Conservation (phyloP, 345 rosid species). For the Trapa incisa region DNA sequence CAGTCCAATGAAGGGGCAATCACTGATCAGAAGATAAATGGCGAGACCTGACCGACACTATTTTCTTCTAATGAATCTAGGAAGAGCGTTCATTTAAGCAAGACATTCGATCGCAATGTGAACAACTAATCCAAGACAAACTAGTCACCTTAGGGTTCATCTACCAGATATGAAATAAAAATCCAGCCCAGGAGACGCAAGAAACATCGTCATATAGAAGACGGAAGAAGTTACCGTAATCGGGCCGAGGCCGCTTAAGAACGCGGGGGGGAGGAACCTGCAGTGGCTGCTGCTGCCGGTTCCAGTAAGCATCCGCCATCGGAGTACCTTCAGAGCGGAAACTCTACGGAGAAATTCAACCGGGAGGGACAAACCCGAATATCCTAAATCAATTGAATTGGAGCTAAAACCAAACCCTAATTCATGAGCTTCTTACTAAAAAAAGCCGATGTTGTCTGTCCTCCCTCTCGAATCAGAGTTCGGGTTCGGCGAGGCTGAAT, state of each 20-base stretch:
- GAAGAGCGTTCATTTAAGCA: not conserved
- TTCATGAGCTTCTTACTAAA: not conserved
- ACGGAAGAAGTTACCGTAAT: constrained; percentile 27
- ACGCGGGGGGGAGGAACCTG: constrained; percentile 20
- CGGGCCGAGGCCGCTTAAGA: constrained; percentile 51
- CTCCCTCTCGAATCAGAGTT: too few relatives aligned
- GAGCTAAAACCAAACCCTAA: constrained; percentile 6
- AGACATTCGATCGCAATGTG: not conserved
- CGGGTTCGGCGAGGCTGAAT: not conserved
- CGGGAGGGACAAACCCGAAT: not conserved
- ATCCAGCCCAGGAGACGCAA: not conserved
- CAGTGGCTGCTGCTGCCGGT: constrained; percentile 22
- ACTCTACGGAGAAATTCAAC: not conserved
- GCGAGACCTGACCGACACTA: not conserved
- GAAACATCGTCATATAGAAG: not conserved
- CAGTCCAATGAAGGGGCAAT: too few relatives aligned
- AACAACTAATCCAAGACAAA: not conserved
- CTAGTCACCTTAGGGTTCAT: not conserved
- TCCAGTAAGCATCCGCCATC: constrained; percentile 69
- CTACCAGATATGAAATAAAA: not conserved
- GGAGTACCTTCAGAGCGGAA: not conserved
- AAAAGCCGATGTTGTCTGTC: too few relatives aligned
- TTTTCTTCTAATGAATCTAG: not conserved
- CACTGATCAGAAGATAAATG: not conserved
- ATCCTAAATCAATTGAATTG: not conserved